These are phyloP conservation scores for Zygosaccharomyces bailii DNA, from an alignment of 805 yeast species.

Conservation along the genomic window DNA sequence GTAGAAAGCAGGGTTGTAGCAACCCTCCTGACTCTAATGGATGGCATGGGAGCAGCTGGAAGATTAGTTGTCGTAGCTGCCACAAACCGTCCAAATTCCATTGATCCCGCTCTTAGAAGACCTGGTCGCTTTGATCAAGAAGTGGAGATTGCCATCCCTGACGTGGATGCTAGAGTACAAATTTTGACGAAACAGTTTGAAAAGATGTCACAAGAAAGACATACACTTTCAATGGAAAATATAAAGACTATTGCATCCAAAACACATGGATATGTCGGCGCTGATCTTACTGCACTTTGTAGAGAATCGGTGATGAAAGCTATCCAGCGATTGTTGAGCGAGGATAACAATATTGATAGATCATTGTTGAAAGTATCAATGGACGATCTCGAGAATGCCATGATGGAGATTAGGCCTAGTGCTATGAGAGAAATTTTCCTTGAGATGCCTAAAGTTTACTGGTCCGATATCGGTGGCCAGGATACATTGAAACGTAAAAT, in stretches of 20 bases:
- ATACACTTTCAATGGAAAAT: conserved; percentile 50
- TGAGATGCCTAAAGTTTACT: conserved; percentile 89
- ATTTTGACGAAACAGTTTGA: conserved; percentile 63
- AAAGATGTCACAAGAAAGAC: conserved; percentile 43
- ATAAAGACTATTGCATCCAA: conserved; percentile 62
- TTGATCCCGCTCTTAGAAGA: conserved; percentile 71
- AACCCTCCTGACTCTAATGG: conserved; percentile 77
- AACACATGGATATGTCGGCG: conserved; percentile 98
- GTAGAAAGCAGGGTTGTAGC: conserved; percentile 90
- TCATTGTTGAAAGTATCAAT: conserved; percentile 45
- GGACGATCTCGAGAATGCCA: conserved; percentile 64
- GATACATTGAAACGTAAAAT: conserved; percentile 74
- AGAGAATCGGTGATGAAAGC: conserved; percentile 86
- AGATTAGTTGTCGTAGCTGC: conserved; percentile 69
- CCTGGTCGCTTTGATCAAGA: conserved; percentile 91
- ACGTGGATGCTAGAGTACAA: conserved; percentile 69
- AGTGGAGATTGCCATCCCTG: conserved; percentile 89
- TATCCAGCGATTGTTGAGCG: conserved; percentile 56
- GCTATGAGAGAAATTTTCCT: conserved; percentile 95
- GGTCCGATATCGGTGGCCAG: conserved; percentile 98
- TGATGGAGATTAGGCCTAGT: conserved; percentile 83
- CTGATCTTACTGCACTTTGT: conserved; percentile 83
- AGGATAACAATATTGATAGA: conserved; percentile 23
- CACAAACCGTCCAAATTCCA: conserved; percentile 64
- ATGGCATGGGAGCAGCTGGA: conserved; percentile 64